Percentiles rank a stretch among this genome's conserved stretches.
Conservation (phyloP, 805 yeast species). For the Lipomyces japonicus region DNA sequence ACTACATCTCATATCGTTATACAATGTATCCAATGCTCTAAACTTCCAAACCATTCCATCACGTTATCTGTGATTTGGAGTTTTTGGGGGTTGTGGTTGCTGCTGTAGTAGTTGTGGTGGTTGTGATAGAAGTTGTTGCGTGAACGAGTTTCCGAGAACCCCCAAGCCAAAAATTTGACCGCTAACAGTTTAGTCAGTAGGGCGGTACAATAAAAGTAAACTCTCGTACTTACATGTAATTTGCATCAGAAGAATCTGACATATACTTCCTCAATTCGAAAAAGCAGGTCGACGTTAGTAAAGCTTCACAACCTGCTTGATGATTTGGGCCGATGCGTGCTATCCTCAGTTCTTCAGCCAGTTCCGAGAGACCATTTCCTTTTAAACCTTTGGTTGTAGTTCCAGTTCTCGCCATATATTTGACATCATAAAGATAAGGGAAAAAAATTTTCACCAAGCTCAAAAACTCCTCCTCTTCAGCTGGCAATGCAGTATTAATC, state of each 20-base stretch:
- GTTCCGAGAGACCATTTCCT: conserved; percentile 36
- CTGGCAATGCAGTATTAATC: conserved; percentile 73
- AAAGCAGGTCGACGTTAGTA: conserved; percentile 43
- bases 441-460: conserved; percentile 67
- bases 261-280: conserved; percentile 39
- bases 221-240: conserved; percentile 10
- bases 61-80: background rate
- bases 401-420: conserved; percentile 43
- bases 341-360: conserved; percentile 45
- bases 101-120: background rate
- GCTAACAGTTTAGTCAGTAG: conserved; percentile 13
- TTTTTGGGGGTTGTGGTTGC: background rate
- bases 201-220: no score
- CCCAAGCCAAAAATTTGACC: conserved; percentile 42
- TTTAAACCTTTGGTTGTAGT: conserved; percentile 26
- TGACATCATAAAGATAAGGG: conserved; percentile 81
- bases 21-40: no score
- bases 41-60: no score
- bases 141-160: no score
- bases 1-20: no score
- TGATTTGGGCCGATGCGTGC: conserved; percentile 37
- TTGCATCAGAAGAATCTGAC: conserved; percentile 15
- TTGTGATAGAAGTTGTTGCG: no score
- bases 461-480: conserved; percentile 71
- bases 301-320: conserved; percentile 46